Evolutionary conservation across 257 asterid species (phyloP), one percentile per base, ranked within the genome.

Genomic region (Lantana camara): DNA sequence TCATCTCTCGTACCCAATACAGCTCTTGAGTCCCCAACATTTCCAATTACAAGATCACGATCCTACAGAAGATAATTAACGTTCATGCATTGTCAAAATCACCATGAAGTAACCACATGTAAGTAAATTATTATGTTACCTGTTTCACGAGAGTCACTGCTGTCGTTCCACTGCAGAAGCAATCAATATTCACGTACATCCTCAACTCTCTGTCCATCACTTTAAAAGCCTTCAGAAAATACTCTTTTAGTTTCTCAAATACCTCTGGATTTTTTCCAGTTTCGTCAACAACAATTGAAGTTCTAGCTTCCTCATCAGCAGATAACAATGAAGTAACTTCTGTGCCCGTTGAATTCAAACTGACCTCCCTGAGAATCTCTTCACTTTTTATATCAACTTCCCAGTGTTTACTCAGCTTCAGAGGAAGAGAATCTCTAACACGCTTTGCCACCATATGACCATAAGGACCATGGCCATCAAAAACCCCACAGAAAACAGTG

Each of bases 21-120:
- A 66, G 96, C 98, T 79, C 98, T 80, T 0, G 96, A 91, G 78
- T 91, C 96, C 54, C 95, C 96, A 67, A 91, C 77, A 34, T 91
- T 76, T 57, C 95, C 98, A 60, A 88, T 77, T 27, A 91, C 68
- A 70, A 91, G 90, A 80, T 88, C 86, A 56, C 71, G 80, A 42
- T 90, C 96, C 98, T 91, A 30, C 49, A 64, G 15, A 54, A 69
- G 35, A 72, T 21, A 37, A 56, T n/a, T 48, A 60, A 51, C 5
- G 4, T 27, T 66, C 48, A 35, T 9, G 38, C 29, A 51, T 66
- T 29, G 57, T 57, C 16, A 27, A 24, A 14, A 56, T 45, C 46
- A 17, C 49, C 23, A 73, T 69, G 58, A 30, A 66, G 22, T 27
- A 27, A 27, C 32, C 61, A 56, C 52, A 50, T 9, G 1, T 17